Evolutionary conservation across 2,329 filamentous ascomycete genomes (phyloP).

Genomic region (Pseudonectria buxi): DNA sequence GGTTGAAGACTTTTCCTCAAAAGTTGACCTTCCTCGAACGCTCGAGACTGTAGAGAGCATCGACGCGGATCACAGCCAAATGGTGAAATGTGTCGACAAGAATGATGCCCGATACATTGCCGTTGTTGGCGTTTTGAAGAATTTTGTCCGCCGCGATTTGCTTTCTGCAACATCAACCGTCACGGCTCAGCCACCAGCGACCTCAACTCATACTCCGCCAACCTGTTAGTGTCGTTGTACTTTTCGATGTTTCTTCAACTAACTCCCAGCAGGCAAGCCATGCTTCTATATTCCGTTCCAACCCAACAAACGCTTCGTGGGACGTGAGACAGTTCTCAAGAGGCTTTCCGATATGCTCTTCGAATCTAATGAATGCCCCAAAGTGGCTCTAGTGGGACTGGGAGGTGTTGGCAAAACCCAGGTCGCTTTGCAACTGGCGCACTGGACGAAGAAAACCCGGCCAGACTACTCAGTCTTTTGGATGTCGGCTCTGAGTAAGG

Average conservation of each 20-base stretch:
- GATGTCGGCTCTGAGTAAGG: conserved; percentile 33
- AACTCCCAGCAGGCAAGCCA: no score
- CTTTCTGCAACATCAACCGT: no score
- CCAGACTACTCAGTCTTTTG: conserved; percentile 36
- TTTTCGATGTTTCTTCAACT: no score
- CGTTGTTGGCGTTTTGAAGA: background rate
- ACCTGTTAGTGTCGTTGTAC: no score
- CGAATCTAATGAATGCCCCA: no score
- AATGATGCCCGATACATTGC: conserved; percentile 24
- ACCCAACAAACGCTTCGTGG: no score
- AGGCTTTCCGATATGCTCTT: no score
- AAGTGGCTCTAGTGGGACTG: background rate
- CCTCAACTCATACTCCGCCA: no score
- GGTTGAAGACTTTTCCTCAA: conserved; percentile 31
- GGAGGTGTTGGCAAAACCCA: conserved; percentile 3
- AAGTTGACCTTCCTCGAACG: conserved; percentile 25
- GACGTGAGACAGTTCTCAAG: no score
- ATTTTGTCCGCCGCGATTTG: background rate
- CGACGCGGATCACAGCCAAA: conserved; percentile 34
- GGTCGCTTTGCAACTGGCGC: conserved; percentile 15
- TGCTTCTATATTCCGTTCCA: no score
- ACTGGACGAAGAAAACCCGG: conserved; percentile 28
- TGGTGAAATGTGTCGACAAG: conserved; percentile 25
- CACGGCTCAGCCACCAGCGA: no score
- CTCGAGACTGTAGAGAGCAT: conserved; percentile 33